Percentiles rank a stretch among this genome's conserved stretches.
Evolutionary conservation across 768 basidiomycete species (phyloP).

Genomic region (Leccinum uliginosum): DNA sequence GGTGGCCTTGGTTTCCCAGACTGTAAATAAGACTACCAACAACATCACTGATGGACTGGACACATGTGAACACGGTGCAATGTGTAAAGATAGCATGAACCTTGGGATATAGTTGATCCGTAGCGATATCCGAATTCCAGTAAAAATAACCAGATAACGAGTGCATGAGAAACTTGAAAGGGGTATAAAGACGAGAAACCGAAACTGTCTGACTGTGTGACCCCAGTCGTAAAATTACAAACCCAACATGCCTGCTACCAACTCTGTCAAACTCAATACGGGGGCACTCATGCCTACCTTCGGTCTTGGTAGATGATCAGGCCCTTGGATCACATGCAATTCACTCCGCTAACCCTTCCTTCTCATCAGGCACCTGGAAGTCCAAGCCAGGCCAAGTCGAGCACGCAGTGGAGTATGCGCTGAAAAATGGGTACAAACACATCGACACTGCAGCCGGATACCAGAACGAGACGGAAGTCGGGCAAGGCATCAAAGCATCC

Average conservation of each 20-base stretch:
- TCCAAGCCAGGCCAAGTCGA: slow-evolving; percentile 66
- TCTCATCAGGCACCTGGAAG: slow-evolving; percentile 70
- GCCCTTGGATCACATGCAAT: neutral
- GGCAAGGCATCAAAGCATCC: slow-evolving; percentile 67
- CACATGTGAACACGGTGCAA: slow-evolving; percentile 1
- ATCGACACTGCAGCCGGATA: slow-evolving; percentile 71
- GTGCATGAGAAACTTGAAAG: neutral
- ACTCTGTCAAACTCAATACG: slow-evolving; percentile 63
- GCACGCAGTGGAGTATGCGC: slow-evolving; percentile 68
- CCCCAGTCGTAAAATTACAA: neutral
- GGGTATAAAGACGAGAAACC: slow-evolving; percentile 3
- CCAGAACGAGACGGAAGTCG: slow-evolving; percentile 77
- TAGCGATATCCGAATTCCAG: neutral
- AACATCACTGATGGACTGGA: neutral
- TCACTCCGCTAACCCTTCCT: neutral
- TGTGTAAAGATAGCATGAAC: neutral
- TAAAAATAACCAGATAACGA: slow-evolving; percentile 2
- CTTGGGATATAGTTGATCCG: slow-evolving; percentile 1
- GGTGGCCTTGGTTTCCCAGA: slow-evolving; percentile 60
- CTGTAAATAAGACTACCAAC: slow-evolving; percentile 39
- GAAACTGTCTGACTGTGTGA: neutral
- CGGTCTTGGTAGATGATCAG: slow-evolving; percentile 49
- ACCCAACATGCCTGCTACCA: slow-evolving; percentile 45
- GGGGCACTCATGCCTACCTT: slow-evolving; percentile 74
- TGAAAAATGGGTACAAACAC: slow-evolving; percentile 70